A percentile compares a stretch with the other conserved stretches of the same genome.
phyloP scores from a whole-genome alignment of 192 early-diverging fungal genomes.

The Rhizoclosmatium globosum region DNA sequence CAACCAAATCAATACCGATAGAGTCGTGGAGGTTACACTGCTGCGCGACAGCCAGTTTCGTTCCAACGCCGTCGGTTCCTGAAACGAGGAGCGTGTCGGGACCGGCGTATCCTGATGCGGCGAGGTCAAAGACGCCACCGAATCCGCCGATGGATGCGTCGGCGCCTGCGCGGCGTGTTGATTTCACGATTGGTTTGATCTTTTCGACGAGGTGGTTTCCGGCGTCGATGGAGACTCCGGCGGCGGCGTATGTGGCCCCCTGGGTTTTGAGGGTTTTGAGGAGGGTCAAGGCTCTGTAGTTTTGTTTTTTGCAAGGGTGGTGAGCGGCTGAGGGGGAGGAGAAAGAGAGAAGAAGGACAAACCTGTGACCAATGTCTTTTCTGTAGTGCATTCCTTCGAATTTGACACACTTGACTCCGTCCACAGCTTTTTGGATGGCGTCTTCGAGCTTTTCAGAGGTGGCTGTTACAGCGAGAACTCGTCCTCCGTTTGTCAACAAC shows the following conservation, averaged over 20 bases:
- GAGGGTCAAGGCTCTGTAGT: conserved; percentile 54
- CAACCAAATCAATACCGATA: conserved; percentile 96
- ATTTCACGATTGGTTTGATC: conserved; percentile 95
- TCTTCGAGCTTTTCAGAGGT: conserved; percentile 73
- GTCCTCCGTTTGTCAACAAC: conserved; percentile 90
- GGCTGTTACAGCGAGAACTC: conserved; percentile 93
- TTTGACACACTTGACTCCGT: conserved; percentile 59
- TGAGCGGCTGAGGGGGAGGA: neutral
- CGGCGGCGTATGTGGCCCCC: conserved; percentile 91
- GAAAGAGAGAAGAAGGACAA: too few relatives aligned
- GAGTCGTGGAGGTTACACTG: conserved; percentile 86
- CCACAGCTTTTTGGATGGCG: conserved; percentile 85
- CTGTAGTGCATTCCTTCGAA: conserved; percentile 92
- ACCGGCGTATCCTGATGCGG: conserved; percentile 83
- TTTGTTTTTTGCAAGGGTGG: conserved; percentile 6
- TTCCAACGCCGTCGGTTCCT: conserved; percentile 99
- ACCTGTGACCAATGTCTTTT: conserved; percentile 90
- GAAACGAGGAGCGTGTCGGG: conserved; percentile 91
- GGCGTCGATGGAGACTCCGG: conserved; percentile 96
- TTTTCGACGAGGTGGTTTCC: conserved; percentile 94
- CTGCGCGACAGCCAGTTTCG: conserved; percentile 97
- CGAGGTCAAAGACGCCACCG: conserved; percentile 96
- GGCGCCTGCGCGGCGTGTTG: conserved; percentile 90
- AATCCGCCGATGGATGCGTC: conserved; percentile 99
- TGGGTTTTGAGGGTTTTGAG: conserved; percentile 50